Percentiles rank a stretch among this genome's conserved stretches.
Evolutionary conservation across 441 rosid species (phyloP).

Genomic region (Flueggea neowawraea): DNA sequence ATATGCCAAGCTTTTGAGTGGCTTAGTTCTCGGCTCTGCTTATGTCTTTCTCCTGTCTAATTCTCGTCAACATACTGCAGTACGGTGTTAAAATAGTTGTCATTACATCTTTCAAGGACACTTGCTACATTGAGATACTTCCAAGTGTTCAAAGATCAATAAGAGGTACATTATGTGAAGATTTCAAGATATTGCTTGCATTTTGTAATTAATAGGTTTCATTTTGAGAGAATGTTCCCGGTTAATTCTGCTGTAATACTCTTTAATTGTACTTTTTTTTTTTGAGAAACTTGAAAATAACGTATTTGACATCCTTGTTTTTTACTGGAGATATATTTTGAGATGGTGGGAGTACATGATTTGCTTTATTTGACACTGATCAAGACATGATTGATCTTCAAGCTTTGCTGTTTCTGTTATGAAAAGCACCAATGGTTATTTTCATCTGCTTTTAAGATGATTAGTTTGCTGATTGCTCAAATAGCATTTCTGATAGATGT

Average conservation of each 20-base stretch:
- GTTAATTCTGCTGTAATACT: neutral
- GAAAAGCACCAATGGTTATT: too few relatives aligned
- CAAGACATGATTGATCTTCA: too few relatives aligned
- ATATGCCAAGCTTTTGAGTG: neutral
- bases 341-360: too few relatives aligned
- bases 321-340: neutral
- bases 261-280: neutral
- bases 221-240: constrained; percentile 3
- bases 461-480: too few relatives aligned
- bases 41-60: constrained; percentile 11
- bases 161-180: constrained; percentile 35
- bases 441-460: too few relatives aligned
- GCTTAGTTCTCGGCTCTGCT: constrained; percentile 2
- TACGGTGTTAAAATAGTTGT: constrained; percentile 68
- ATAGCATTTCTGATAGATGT: too few relatives aligned
- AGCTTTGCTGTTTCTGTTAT: too few relatives aligned
- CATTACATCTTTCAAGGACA: constrained; percentile 75
- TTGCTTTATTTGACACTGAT: too few relatives aligned
- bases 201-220: neutral
- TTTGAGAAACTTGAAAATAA: too few relatives aligned
- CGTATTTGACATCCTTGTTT: neutral
- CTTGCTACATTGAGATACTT: constrained; percentile 71
- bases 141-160: constrained; percentile 47
- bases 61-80: constrained; percentile 35
- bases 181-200: neutral